Base-by-base conservation (phyloP, 2,329 filamentous ascomycete genomes). In the Fusarium miscanthi region DNA sequence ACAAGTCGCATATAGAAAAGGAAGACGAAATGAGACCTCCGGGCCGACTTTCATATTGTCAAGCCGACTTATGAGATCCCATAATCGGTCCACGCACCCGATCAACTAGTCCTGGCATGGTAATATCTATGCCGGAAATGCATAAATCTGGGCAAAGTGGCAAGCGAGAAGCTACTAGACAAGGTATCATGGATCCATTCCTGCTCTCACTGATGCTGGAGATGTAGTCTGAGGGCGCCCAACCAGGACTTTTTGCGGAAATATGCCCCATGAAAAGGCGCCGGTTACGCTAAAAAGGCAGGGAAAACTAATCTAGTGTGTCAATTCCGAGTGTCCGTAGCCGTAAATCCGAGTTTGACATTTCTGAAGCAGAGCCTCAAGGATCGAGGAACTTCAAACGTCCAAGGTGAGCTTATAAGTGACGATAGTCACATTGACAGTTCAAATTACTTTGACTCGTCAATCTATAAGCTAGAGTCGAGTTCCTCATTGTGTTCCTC, bases 61-160 rank as follows among this genome's bases (percentile, higher is more conserved):
- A 31, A 59, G 45, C 65, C 59, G 59, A 68, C 53, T 72, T 72
- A 65, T 71, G 51, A 72, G 69, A 58, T 57, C 31, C 56, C 48
- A 59, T 59, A 33, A 14, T n/a, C 48, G 68, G 68, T 58, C 70
- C 61, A 63, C 52, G 62, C 57, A 62, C 49, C 73, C 62, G 73
- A 56, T 23, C 42, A 21, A 46, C 68, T 73, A 75, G 67, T 74
- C 70, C 63, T 62, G 49, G 61, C 46, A 62, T 43, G 69, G 66
- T 37, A 73, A 68, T 42, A 33, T 64, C 70, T 52, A 52, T 65
- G 54, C 70, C 63, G 74, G 63, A 69, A 68, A 62, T 73, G 71
- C 72, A 67, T 64, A 70, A 70, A 63, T 59, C 53, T 74, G 63
- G 65, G 65, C 63, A 70, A 68, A 37, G 35, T 45, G 41, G 40